phyloP scores from a whole-genome alignment of 2,329 filamentous ascomycete genomes.

The Fusarium sp. region DNA sequence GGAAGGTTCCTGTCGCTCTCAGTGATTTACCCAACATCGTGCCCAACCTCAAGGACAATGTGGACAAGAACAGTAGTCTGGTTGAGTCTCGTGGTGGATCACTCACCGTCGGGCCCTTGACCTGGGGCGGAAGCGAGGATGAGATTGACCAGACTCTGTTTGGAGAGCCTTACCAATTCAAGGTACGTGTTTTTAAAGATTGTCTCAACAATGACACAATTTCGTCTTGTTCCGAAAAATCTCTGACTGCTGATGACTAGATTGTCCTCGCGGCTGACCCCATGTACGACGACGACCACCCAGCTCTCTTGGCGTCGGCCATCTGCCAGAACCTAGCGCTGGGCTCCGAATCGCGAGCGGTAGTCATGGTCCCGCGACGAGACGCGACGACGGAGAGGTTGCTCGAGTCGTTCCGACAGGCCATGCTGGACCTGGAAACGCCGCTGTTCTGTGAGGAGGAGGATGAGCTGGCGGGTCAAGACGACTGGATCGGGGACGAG shows the following conservation, averaged over 20 bases:
- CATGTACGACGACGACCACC: conserved; percentile 88
- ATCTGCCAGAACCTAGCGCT: conserved; percentile 75
- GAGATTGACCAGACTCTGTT: conserved; percentile 61
- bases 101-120: conserved; percentile 74
- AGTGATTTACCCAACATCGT: conserved; percentile 90
- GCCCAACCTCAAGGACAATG: conserved; percentile 82
- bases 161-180: conserved; percentile 62
- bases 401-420: conserved; percentile 69
- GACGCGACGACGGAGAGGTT: conserved; percentile 75
- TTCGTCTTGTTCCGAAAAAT: background rate
- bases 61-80: conserved; percentile 69
- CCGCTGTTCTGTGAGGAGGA: conserved; percentile 67
- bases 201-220: conserved; percentile 9
- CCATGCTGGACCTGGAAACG: conserved; percentile 66
- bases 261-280: conserved; percentile 88
- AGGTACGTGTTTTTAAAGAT: conserved; percentile 50
- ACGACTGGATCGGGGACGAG: conserved; percentile 76
- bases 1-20: conserved; percentile 74
- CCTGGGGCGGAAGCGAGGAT: conserved; percentile 73
- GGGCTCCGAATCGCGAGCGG: conserved; percentile 69
- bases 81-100: conserved; percentile 67
- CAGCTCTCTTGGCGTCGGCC: conserved; percentile 76
- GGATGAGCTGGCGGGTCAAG: conserved; percentile 73
- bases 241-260: conserved; percentile 50
- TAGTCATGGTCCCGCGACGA: conserved; percentile 85